Evolutionary conservation across 1,284 basidiomycete species (phyloP), one percentile per base, ranked within the genome.

Genomic region (Athelia sp.): DNA sequence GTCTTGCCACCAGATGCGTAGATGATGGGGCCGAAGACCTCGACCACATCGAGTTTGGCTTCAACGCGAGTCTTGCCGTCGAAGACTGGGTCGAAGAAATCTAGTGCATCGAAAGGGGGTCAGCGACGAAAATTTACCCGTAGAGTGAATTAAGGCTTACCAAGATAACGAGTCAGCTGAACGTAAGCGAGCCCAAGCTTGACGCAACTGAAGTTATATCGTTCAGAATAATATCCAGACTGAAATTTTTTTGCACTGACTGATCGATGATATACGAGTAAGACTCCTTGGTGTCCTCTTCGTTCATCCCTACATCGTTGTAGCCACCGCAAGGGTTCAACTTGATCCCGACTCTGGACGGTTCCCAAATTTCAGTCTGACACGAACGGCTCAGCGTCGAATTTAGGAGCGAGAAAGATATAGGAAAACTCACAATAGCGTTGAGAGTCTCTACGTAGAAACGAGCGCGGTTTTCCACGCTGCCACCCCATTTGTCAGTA

Each of bases 401-500:
- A 4, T 29, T 6, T 29, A 29, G 26, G 26, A 4, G 13, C 26
- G 13, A 29, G 26, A 29, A 29, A 29, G 13, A 13, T 6, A 29
- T 6, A 29, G 26, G 6, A 29, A 50, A 48, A 21, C 49, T 47
- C 15, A 50, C 43, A 14, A 56, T 48, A n/a, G 53, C 54, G 10
- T 68, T 65, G 29, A 70, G 56, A n/a, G 70, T 64, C 50, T 68
- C 65, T 11, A 72, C 60, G 8, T 62, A 55, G 47, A 78, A 75
- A 18, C 70, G 62, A 2, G 61, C 49, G 40, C 75, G 65, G 60
- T 74, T 74, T 58, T 70, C 69, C 43, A 72, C 43, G 3, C 62
- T 65, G 4, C 74, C 74, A 10, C 74, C 74, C 60, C 72, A 78
- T 17, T 63, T 54, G 59, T 78, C 76, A 6, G 69, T 72, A 34